Evolutionary conservation across 2,329 filamentous ascomycete species (phyloP), one percentile per base, ranked within the genome.

Genomic region (Cercospora sp.): DNA sequence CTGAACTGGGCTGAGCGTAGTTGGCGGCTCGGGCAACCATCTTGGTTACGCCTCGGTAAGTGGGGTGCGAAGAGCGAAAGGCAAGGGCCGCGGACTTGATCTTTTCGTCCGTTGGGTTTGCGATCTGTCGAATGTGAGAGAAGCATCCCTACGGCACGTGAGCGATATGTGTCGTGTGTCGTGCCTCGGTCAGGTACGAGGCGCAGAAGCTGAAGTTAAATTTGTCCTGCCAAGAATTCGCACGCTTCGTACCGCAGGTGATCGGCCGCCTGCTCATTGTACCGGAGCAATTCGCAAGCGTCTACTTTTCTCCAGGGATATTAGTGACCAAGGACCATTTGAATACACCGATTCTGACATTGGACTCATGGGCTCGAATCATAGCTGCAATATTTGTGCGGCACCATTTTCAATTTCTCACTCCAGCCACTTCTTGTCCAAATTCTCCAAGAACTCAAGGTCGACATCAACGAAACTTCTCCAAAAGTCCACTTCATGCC

Each of bases 401-500:
- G 36, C 36, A 40, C 36, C 13, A 3, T 8, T 40, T 48, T n/a
- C 1, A 20, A 48, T n/a, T n/a, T 9, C 59, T 23, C 57, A 69
- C 28, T 69, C 59, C 36, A 67, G 3, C 81, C 81, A 83, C 65
- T 73, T 74, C 68, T 75, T 72, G 70, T 83, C 75, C 75, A 85
- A 68, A 0, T 71, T 74, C 69, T 82, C 79, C 74, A 85, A 70
- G 71, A 85, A 84, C 23, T 69, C 73, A 31, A 81, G 48, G 68
- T 82, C 81, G 0, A 86, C 82, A 73, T 83, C 82, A 6, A 85
- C 75, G 76, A 85, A 85, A 69, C 82, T 85, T 75, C 80, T 81
- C 82, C 82, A 84, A 55, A 84, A 78, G 75, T 86, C 83, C 48
- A 85, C 76, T 78, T 86, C 84, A 67, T 81, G 71, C 64, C 81